Evolutionary conservation across 148 eudicot genomes (phyloP).

Genomic region (Polygonum maritimum): DNA sequence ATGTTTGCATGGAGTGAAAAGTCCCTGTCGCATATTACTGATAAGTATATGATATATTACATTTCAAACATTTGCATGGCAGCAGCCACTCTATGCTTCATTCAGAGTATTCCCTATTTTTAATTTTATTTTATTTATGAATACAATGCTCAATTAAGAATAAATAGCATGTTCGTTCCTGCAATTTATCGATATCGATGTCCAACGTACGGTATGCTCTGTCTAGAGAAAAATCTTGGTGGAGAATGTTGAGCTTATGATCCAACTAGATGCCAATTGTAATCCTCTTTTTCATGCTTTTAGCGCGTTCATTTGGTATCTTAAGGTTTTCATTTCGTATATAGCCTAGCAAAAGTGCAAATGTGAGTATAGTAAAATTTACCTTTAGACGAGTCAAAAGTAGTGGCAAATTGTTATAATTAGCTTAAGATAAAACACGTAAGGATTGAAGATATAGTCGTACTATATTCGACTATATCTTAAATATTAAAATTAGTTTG

Average conservation of each 20-base stretch:
- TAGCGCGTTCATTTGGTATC: too few species aligned
- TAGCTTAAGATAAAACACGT: too few species aligned
- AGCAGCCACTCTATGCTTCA: constrained; percentile 77
- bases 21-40: constrained; percentile 36
- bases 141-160: neutral
- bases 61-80: constrained; percentile 81
- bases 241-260: neutral
- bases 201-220: neutral
- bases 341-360: too few species aligned
- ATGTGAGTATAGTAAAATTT: too few species aligned
- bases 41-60: constrained; percentile 44
- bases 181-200: neutral
- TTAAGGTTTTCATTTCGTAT: too few species aligned
- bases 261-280: neutral
- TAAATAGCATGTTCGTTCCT: neutral
- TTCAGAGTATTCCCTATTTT: constrained; percentile 50
- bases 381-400: too few species aligned
- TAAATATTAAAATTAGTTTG: too few species aligned
- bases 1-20: constrained; percentile 73
- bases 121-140: neutral
- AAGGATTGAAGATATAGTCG: too few species aligned
- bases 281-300: neutral
- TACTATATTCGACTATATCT: too few species aligned
- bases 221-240: neutral
- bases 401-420: too few species aligned